phyloP scores from a whole-genome alignment of 495 filamentous ascomycete species.

The Acidiella bohemica region DNA sequence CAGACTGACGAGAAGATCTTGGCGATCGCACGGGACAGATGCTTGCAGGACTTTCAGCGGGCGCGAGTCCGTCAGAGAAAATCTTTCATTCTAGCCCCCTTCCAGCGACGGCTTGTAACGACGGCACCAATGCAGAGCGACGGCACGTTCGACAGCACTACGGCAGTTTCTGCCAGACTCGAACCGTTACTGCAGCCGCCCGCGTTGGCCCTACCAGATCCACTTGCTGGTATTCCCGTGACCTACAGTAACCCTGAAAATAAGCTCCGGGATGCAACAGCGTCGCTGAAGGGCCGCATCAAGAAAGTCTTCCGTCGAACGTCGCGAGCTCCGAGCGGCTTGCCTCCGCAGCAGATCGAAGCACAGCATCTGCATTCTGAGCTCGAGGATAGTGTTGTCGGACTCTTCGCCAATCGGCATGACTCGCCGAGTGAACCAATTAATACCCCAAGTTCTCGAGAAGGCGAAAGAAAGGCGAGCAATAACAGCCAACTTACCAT shows the following conservation, averaged over 20 bases:
- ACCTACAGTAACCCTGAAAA: background rate
- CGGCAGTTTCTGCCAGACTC: too few relatives aligned
- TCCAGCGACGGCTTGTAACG: slow-evolving; percentile 20
- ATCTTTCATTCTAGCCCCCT: slow-evolving; percentile 25
- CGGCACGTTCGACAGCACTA: too few relatives aligned
- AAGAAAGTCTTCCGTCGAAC: slow-evolving; percentile 16
- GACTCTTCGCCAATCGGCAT: background rate
- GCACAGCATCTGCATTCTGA: slow-evolving; percentile 17
- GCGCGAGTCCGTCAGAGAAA: slow-evolving; percentile 23
- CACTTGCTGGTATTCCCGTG: background rate
- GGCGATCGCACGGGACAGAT: slow-evolving; percentile 21
- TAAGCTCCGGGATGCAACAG: slow-evolving; percentile 13
- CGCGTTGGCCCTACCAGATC: background rate
- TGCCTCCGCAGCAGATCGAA: slow-evolving; percentile 19
- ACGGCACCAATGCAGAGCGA: slow-evolving; percentile 5
- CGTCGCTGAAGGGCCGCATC: slow-evolving; percentile 17
- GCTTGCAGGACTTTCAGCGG: slow-evolving; percentile 26
- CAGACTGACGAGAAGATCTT: slow-evolving; percentile 9
- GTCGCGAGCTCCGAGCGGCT: slow-evolving; percentile 5
- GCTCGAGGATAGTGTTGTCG: too few relatives aligned
- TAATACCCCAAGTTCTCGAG: slow-evolving; percentile 15
- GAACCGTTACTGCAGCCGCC: background rate
- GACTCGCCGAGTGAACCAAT: background rate
- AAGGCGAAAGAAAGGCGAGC: slow-evolving; percentile 13
- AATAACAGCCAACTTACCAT: slow-evolving; percentile 4